Percentiles rank a stretch among this genome's conserved stretches.
Evolutionary conservation across 768 basidiomycete species (phyloP).

Genomic region (Boletus pseudo-olivaceus): DNA sequence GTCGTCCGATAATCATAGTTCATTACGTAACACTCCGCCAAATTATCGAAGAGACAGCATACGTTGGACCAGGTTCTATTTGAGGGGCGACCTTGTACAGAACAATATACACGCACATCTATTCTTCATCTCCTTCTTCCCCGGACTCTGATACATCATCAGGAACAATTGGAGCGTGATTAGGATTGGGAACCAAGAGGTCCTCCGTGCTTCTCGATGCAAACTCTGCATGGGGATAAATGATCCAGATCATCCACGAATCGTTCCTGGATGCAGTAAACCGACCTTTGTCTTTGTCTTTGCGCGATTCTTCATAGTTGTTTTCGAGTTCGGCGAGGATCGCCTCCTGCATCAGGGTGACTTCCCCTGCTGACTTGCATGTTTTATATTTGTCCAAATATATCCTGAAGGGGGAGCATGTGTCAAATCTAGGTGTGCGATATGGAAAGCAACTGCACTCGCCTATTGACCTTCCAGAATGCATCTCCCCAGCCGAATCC

Average conservation of each 20-base stretch:
- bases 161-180: conserved; percentile 37
- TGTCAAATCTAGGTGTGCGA: neutral
- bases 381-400: conserved; percentile 74
- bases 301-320: conserved; percentile 56
- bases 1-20: neutral
- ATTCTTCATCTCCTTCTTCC: conserved; percentile 15
- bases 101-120: neutral
- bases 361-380: conserved; percentile 60
- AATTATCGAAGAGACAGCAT: neutral
- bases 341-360: conserved; percentile 57
- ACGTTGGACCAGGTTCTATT: neutral
- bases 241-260: neutral
- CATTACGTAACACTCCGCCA: conserved; percentile 7
- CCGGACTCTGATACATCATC: conserved; percentile 18
- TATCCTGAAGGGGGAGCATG: conserved; percentile 1
- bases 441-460: neutral
- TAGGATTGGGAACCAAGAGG: conserved; percentile 67
- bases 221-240: conserved; percentile 5
- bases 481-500: conserved; percentile 91
- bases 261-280: neutral
- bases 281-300: conserved; percentile 42
- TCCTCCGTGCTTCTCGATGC: conserved; percentile 46
- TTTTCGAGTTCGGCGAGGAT: conserved; percentile 69
- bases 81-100: neutral
- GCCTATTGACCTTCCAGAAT: conserved; percentile 86